Evolutionary conservation across 768 basidiomycete species (phyloP), one percentile per base, ranked within the genome.

Genomic region (Mycena haematopus): DNA sequence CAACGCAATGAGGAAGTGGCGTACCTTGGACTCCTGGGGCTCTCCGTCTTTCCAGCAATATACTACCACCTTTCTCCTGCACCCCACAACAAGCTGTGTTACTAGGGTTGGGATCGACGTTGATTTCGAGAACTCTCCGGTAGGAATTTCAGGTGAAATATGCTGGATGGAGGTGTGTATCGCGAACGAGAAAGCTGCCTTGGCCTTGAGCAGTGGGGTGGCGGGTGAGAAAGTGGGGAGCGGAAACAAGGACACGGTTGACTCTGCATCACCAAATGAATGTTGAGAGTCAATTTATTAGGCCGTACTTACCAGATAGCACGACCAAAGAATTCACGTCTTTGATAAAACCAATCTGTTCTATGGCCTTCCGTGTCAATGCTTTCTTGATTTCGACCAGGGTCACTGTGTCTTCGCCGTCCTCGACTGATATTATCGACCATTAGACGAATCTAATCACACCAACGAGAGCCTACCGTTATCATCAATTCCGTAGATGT

Each of bases 41-140:
- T 94, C 89, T 19, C 93, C 91, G 69, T 95, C 93, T 64, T 84
- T 88, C 91, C 95, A 96, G 9, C 86, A 84, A 72, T 95, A 95
- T 17, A 97, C 77, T 0, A 95, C 88, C 8, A 92, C 85, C 72
- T 89, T 93, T 65, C 94, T 83, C 64, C 91, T 79, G 72, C 96
- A 97, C 27, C 95, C 96, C 5, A 97, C 82, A 14, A 93, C 81
- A 17, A 99, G 82, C 58, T 84, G 82, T 0, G 94, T 94, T n/a
- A 92, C 78, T 24, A 89, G 74, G 3, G 82, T 82, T 35, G 92
- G 88, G 33, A 90, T 87, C 11, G 83, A 77, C 29, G 80, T 80
- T 1, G 74, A 62, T 52, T 72, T 75, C 38, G 70, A 68, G 56
- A 75, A 76, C 38, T 74, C 75, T 29, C 66, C 71, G 13, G 69